Evolutionary conservation across 148 eudicot species (phyloP).

Genomic region (Fallopia convolvulus): DNA sequence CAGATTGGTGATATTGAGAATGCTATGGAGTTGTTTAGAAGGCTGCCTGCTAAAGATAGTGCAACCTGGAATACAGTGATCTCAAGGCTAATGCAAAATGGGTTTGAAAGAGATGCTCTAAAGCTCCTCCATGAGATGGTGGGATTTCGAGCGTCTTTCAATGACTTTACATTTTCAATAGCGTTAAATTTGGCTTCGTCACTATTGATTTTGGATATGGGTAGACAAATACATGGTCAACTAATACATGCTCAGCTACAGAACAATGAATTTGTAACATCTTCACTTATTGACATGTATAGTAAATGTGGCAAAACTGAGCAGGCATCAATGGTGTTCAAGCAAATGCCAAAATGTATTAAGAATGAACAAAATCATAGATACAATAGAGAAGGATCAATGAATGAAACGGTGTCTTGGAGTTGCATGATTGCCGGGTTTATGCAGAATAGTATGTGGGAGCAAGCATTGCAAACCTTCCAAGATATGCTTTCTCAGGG

Average conservation of each 20-base stretch:
- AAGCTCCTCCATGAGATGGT: constrained; percentile 61
- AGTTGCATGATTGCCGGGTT: constrained; percentile 62
- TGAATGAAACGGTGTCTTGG: constrained; percentile 32
- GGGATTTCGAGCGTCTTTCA: constrained; percentile 23
- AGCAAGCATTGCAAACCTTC: constrained; percentile 55
- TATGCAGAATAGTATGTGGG: constrained; percentile 48
- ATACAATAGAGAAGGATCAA: constrained; percentile 13
- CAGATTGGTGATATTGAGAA: constrained; percentile 36
- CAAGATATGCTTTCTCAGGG: constrained; percentile 38
- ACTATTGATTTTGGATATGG: constrained; percentile 38
- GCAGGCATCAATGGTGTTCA: constrained; percentile 46
- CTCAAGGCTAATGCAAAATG: constrained; percentile 56
- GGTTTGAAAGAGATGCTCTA: constrained; percentile 36
- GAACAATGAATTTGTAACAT: constrained; percentile 38
- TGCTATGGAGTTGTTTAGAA: constrained; percentile 47
- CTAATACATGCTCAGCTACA: constrained; percentile 32
- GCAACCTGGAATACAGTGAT: constrained; percentile 75
- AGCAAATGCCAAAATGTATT: constrained; percentile 14
- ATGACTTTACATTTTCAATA: constrained; percentile 46
- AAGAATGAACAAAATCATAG: constrained; percentile 6
- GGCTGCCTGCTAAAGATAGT: constrained; percentile 43
- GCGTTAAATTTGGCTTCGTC: constrained; percentile 53
- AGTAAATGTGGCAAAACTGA: constrained; percentile 67
- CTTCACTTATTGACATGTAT: constrained; percentile 72
- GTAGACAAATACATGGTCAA: constrained; percentile 59